Base-by-base conservation (phyloP, 352 stramenopile genomes). In the Globisporangium irregulare region DNA sequence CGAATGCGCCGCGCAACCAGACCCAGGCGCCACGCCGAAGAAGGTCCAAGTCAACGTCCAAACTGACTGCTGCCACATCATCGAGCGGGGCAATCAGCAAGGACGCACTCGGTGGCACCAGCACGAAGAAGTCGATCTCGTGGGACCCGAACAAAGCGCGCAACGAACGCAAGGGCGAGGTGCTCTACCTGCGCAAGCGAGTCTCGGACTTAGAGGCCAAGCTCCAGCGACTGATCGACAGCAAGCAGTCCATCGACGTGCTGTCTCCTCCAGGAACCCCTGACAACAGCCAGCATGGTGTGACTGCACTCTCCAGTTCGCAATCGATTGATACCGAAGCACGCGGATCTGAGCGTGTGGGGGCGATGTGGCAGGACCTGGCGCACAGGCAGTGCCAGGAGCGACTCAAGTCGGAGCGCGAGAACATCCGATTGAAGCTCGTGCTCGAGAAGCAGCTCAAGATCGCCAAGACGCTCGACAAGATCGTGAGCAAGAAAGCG, bases 401-500 rank as follows among this genome's bases (percentile, higher is more conserved):
- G 48, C 56, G 34, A 29, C 22, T 46, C 38, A 22, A 29, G 24
- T 38, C 74, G 1, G 77, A 87, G 64, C 73, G 72, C 14, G 79
- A 89, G 70, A 86, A 89, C 61, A 71, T 73, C 8, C 75, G 75
- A 18, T 73, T 90, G 12, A 87, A 85, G 54, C 68, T 76, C 1
- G 75, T 84, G 38, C 69, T 89, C 10, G 81, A 85, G 59, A 76
- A 73, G 0, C 79, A 87, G 68, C 72, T 82, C 62, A 78, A 85
- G 61, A 54, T 83, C 46, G 72, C 74, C 12, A 76, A 76, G 69
- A 77, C 70, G 53, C 76, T 87, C 56, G 77, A 81, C 59, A 60
- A 53, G 5, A 62, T 83, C 8, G 69, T 89, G 36, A 67, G 74
- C 62, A 81, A 84, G 67, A 75, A 71, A 20, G 72, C 73, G 14